Base-by-base conservation (phyloP, 2,329 filamentous ascomycete genomes). In the Sporothrix pseudoabietina region DNA sequence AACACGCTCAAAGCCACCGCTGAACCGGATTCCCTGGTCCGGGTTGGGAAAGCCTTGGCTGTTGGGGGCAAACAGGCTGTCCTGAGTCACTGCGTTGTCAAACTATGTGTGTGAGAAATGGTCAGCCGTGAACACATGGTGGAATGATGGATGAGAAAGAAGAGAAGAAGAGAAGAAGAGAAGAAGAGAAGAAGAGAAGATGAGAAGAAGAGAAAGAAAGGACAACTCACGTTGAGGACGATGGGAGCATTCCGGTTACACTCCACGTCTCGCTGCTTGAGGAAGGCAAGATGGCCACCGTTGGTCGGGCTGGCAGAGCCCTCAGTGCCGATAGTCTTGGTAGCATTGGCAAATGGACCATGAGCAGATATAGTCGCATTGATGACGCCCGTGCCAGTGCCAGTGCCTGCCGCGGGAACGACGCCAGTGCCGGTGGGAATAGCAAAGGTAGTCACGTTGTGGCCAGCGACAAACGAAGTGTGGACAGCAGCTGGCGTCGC, bases 11-110 rank as follows among this genome's bases (percentile, higher is more conserved):
- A 82, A 83, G 6, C 81, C 81, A 32, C 78, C 72, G 6, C 81
- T 81, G 73, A 81, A 83, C 54, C 77, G 78, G 66, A 83, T 79
- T 26, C 76, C 78, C 32, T 77, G 77, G 73, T 79, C 78, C 1
- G 78, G 76, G 19, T 72, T 78, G 71, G 74, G 70, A n/a, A 76
- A 74, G 2, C 68, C 63, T 47, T 76, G 71, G 9, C 74, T 61
- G 14, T 69, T 68, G 12, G 75, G 47, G 1, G 41, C 66, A 10
- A 69, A 6, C 4, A 63, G 63, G 16, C 71, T 66, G 10, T 66
- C 70, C 4, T 72, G 68, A 4, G 66, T 55, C 1, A 74, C 71
- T 3, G 76, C 71, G 16, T 78, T 75, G 30, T 78, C 77, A 65
- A 78, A 79, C 78, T 79, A 39, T 6, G 19, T 0, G 66, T 1